These are phyloP conservation scores for Avena sativa DNA, from an alignment of 176 grass and related monocot genomes.

Conservation along the genomic window DNA sequence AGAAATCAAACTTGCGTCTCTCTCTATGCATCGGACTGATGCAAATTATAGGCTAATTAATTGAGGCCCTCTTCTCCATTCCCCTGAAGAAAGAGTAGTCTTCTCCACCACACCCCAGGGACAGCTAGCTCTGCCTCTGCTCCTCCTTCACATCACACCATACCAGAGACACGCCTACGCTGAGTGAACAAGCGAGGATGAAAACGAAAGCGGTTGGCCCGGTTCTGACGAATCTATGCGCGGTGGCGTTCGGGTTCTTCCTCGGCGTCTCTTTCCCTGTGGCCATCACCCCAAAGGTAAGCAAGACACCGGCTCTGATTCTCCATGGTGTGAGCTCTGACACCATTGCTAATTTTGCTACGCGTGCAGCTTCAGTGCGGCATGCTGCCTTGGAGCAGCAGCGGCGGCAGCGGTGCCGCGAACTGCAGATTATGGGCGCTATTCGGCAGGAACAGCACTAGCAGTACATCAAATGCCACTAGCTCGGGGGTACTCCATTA, in stretches of 20 bases:
- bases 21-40: neutral
- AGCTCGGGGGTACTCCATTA: conserved; percentile 15
- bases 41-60: too few relatives aligned
- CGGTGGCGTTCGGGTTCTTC: neutral
- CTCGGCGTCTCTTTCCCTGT: neutral
- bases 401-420: too few relatives aligned
- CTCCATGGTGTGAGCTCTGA: neutral
- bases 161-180: neutral
- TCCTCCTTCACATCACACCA: neutral
- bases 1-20: neutral
- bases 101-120: too few relatives aligned
- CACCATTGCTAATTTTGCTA: neutral
- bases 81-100: too few relatives aligned
- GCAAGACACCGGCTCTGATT: neutral
- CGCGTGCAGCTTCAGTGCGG: neutral
- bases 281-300: neutral
- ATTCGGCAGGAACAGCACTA: neutral
- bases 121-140: neutral
- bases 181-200: neutral
- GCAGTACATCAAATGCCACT: conserved; percentile 14
- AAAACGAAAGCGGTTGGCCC: neutral
- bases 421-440: conserved; percentile 23
- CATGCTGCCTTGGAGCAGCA: neutral
- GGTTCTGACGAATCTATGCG: neutral
- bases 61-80: too few relatives aligned